These are phyloP conservation scores for Arthroderma uncinatum DNA, from an alignment of 2,329 filamentous ascomycete genomes.

Conservation along the genomic window DNA sequence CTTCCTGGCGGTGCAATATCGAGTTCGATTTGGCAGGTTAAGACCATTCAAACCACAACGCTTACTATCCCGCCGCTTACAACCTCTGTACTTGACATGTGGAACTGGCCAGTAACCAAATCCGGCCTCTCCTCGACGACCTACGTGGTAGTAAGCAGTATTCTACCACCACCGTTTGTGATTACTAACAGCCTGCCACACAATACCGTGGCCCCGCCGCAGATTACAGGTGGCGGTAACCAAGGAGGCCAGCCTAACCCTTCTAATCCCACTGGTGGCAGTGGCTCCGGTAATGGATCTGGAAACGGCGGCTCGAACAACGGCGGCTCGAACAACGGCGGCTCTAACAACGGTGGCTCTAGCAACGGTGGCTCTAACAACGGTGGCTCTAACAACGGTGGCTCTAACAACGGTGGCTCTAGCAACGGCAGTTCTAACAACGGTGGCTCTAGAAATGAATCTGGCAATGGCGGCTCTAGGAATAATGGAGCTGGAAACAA, in stretches of 20 bases:
- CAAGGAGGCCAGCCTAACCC: not conserved
- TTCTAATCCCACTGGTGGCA: too few relatives aligned
- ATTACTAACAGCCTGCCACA: constrained; percentile 3
- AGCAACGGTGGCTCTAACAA: too few relatives aligned
- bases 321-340: too few relatives aligned
- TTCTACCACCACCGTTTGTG: constrained; percentile 9
- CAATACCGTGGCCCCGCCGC: not conserved
- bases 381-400: not conserved
- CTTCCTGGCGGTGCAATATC: constrained; percentile 11
- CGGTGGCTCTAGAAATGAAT: too few relatives aligned
- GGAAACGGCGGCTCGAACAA: too few relatives aligned
- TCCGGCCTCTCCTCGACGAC: not conserved
- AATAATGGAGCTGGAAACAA: too few relatives aligned
- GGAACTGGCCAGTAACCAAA: constrained; percentile 7
- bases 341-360: too few relatives aligned
- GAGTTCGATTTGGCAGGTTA: constrained; percentile 8
- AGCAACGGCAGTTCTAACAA: too few relatives aligned
- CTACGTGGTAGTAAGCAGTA: not conserved
- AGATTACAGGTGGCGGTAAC: not conserved
- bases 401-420: too few relatives aligned
- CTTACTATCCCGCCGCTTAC: constrained; percentile 7
- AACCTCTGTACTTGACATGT: constrained; percentile 7
- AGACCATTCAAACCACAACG: constrained; percentile 1
- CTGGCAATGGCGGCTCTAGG: too few relatives aligned
- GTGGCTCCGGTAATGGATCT: not conserved